A percentile compares a stretch with the other conserved stretches of the same genome.
phyloP scores from a whole-genome alignment of 2,329 filamentous ascomycete species.

The Aspergillus pseudoglaucus region DNA sequence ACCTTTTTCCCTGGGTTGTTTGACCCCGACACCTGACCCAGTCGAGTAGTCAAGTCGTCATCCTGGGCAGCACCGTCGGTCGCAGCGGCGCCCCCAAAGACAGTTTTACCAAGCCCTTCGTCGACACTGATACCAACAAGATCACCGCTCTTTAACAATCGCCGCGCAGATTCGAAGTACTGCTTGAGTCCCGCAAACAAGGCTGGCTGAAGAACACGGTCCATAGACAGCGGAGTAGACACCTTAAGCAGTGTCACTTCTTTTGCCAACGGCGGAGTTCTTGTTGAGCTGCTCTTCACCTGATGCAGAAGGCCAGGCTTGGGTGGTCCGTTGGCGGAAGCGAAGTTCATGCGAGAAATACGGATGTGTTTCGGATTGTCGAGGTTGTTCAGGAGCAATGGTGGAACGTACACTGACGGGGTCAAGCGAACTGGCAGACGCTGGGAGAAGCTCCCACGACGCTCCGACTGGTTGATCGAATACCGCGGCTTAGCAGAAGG shows the following conservation, averaged over 20 bases:
- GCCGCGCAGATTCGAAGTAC: conserved; percentile 75
- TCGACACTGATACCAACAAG: conserved; percentile 85
- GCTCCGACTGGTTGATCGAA: conserved; percentile 45
- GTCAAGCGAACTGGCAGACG: conserved; percentile 41
- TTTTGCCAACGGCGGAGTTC: conserved; percentile 55
- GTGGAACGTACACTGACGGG: conserved; percentile 70
- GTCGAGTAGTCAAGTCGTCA: conserved; percentile 56
- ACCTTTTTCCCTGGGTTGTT: conserved; percentile 40
- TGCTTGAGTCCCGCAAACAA: conserved; percentile 80
- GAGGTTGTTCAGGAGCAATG: conserved; percentile 79
- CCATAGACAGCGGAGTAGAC: conserved; percentile 79
- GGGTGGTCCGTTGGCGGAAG: conserved; percentile 37
- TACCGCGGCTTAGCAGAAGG: conserved; percentile 50
- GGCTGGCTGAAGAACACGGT: conserved; percentile 75
- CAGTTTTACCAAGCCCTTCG: conserved; percentile 70
- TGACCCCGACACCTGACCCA: conserved; percentile 27
- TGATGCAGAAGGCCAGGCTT: conserved; percentile 53
- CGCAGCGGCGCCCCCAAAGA: conserved; percentile 61
- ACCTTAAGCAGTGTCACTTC: conserved; percentile 87
- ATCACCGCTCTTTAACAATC: conserved; percentile 80
- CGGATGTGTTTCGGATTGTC: conserved; percentile 71
- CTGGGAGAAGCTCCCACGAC: conserved; percentile 51
- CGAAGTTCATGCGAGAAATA: conserved; percentile 54
- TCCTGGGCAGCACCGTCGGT: conserved; percentile 57
- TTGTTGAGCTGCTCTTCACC: conserved; percentile 37